Percentiles rank a stretch among this genome's conserved stretches.
Conservation (phyloP, 1,139 yeast species). For the Pneumocystis sp. region DNA sequence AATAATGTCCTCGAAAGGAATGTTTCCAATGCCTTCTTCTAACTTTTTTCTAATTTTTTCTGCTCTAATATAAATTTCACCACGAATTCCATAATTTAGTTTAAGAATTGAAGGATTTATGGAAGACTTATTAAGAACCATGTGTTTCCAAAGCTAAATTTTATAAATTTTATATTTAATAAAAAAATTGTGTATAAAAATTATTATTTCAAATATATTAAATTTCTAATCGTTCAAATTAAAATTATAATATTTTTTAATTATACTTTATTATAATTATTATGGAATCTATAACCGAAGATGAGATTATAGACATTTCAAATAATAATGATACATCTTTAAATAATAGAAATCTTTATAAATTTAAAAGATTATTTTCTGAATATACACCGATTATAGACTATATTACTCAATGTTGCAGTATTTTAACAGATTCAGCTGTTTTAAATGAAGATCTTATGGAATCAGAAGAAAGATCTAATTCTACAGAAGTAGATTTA, state of each 20-base stretch:
- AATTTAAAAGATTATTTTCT: neutral
- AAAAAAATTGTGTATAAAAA: no score
- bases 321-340: neutral
- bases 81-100: constrained; percentile 75
- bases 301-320: neutral
- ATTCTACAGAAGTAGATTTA: neutral
- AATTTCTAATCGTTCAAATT: no score
- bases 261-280: neutral
- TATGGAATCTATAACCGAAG: neutral
- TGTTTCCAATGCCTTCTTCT: constrained; percentile 45
- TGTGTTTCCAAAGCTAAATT: neutral
- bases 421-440: neutral
- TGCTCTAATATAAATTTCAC: constrained; percentile 82
- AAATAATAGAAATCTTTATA: neutral
- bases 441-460: neutral
- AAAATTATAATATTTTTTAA: neutral
- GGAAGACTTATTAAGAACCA: neutral
- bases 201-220: no score
- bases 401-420: neutral
- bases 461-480: neutral
- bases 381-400: neutral
- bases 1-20: constrained; percentile 54
- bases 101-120: neutral
- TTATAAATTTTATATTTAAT: no score
- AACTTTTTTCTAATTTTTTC: constrained; percentile 47